phyloP scores from a whole-genome alignment of 352 stramenopile genomes.

The Pelagophyceae sp. region DNA sequence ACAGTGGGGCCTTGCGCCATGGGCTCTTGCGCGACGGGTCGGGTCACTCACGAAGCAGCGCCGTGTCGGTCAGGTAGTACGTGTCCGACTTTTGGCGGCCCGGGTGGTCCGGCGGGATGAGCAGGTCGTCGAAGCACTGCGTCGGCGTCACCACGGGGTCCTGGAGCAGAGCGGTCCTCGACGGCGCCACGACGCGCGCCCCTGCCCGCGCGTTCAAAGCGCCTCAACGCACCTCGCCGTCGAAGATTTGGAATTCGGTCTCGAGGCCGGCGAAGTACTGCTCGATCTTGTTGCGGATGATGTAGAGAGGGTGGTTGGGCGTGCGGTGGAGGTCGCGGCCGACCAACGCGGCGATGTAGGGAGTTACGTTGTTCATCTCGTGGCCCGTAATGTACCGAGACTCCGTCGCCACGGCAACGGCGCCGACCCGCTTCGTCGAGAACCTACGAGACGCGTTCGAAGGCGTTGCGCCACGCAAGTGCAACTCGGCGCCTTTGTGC shows the following conservation, averaged over 20 bases:
- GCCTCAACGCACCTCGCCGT: background rate
- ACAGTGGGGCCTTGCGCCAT: too few relatives aligned
- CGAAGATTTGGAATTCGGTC: slow-evolving; percentile 10
- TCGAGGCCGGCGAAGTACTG: slow-evolving; percentile 27
- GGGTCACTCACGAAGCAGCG: slow-evolving; percentile 45
- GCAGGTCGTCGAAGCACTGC: slow-evolving; percentile 52
- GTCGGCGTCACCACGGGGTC: slow-evolving; percentile 48
- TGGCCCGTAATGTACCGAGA: slow-evolving; percentile 33
- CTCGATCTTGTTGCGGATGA: slow-evolving; percentile 44
- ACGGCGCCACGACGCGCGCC: too few relatives aligned
- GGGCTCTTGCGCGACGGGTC: too few relatives aligned
- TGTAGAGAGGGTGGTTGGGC: slow-evolving; percentile 44
- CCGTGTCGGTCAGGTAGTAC: slow-evolving; percentile 50
- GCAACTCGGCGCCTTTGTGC: too few relatives aligned
- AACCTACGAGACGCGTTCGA: too few relatives aligned
- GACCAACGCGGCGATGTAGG: slow-evolving; percentile 39
- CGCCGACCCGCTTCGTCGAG: too few relatives aligned
- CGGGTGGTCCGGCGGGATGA: slow-evolving; percentile 56
- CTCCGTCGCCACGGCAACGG: background rate
- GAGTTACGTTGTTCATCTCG: slow-evolving; percentile 44
- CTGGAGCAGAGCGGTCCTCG: too few relatives aligned
- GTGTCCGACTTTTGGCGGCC: slow-evolving; percentile 51
- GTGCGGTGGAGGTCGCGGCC: slow-evolving; percentile 40
- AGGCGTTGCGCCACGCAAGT: too few relatives aligned
- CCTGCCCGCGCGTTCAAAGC: slow-evolving; percentile 29